A percentile compares a stretch with the other conserved stretches of the same genome.
phyloP scores from a whole-genome alignment of 73 alveolate species.

The Paramecium octaurelia region DNA sequence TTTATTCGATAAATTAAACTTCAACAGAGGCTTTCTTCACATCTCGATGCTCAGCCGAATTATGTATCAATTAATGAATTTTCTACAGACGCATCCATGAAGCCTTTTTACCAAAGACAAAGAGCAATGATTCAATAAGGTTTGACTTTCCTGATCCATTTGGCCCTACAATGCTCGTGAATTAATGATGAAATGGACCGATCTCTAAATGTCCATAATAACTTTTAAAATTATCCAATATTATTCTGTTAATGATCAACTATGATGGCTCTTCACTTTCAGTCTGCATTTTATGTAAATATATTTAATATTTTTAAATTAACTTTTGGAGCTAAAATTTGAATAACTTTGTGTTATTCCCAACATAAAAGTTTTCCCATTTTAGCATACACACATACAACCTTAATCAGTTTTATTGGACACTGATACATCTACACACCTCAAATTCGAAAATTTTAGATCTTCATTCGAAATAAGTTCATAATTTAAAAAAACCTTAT shows the following conservation, averaged over 20 bases:
- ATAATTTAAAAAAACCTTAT: background rate
- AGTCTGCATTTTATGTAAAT: background rate
- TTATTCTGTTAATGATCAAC: constrained; percentile 74
- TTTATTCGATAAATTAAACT: constrained; percentile 75
- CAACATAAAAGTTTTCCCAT: background rate
- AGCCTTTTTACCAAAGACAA: constrained; percentile 88
- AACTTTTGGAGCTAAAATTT: constrained; percentile 39
- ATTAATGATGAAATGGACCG: constrained; percentile 82
- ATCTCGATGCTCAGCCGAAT: constrained; percentile 59
- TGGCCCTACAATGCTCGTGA: constrained; percentile 87
- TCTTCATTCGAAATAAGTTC: background rate
- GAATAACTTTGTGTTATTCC: background rate
- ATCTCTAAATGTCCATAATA: constrained; percentile 79
- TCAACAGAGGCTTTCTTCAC: constrained; percentile 75
- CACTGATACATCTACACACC: background rate
- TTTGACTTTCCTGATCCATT: constrained; percentile 92
- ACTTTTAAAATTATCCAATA: constrained; percentile 79
- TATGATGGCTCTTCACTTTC: constrained; percentile 30
- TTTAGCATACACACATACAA: background rate
- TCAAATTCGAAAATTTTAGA: background rate
- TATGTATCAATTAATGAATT: constrained; percentile 74
- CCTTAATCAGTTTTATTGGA: background rate
- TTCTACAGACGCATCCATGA: constrained; percentile 68
- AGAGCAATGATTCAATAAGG: constrained; percentile 79
- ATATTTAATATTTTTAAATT: background rate